Evolutionary conservation across 345 rosid species (phyloP), one percentile per base, ranked within the genome.

Genomic region (Mercurialis annua): DNA sequence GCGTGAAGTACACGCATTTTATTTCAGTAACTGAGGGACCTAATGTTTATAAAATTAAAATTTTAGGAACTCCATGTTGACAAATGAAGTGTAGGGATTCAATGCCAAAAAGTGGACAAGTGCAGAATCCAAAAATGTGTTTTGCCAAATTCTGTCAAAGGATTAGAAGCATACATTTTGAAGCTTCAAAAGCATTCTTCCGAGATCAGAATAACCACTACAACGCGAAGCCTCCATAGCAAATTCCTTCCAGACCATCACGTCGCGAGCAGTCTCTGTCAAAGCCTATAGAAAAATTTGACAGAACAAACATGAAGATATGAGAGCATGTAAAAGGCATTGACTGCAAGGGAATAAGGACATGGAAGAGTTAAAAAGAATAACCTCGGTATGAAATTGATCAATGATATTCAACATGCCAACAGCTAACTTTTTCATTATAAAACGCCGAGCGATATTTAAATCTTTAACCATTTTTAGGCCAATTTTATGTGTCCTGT

Each of bases 141-240:
- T 38, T n/a, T 23, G 6, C 6, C 10, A 50, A 40, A 47, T 3
- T n/a, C n/a, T 27, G 42, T 49, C 26, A 33, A 57, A 52, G 21
- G 65, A 48, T 34, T 6, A 63, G 76, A 70, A 71, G 53, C 68
- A 81, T 90, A 95, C 98, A 34, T 64, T 85, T 50, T 90, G 88
- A 76, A 95, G 90, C 80, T 87, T 95, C 85, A 87, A 67, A 71
- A 95, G 97, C 97, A 90, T 90, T 81, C 69, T 80, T 71, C 97
- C 98, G 55, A 95, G 88, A 59, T 87, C 96, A 64, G 79, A 73
- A 84, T 95, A 95, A 60, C 87, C 89, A 71, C 65, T 69, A 73
- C 98, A 84, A 51, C 75, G 86, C 21, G 99, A 84, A 76, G 92
- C 88, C 74, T 84, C 96, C 88, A 72, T 79, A n/a, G 98, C 94